Conservation (phyloP, 2,329 filamentous ascomycete species). For the Clarireedia paspali region DNA sequence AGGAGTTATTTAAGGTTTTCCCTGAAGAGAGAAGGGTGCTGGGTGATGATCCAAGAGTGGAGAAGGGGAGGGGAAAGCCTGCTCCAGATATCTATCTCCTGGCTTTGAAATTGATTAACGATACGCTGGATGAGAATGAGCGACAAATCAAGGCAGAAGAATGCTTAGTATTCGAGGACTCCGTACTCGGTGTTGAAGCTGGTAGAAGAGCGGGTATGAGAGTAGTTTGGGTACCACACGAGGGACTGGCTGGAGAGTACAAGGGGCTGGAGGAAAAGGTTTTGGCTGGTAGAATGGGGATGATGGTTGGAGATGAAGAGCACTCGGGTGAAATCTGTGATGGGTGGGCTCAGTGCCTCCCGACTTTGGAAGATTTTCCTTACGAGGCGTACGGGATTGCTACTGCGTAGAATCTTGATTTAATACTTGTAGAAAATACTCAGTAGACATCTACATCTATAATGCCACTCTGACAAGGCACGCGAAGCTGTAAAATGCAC, state of each 20-base stretch:
- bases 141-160: slow-evolving; percentile 68
- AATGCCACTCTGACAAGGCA: too few relatives aligned
- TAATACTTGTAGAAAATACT: too few relatives aligned
- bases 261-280: slow-evolving; percentile 70
- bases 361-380: slow-evolving; percentile 45
- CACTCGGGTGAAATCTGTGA: slow-evolving; percentile 52
- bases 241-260: slow-evolving; percentile 68
- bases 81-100: slow-evolving; percentile 91
- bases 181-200: slow-evolving; percentile 84
- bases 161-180: slow-evolving; percentile 94
- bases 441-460: too few relatives aligned
- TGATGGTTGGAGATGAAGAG: slow-evolving; percentile 41
- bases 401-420: too few relatives aligned
- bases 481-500: too few relatives aligned
- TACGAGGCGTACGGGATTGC: slow-evolving; percentile 51
- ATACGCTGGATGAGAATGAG: slow-evolving; percentile 54
- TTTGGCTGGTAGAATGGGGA: slow-evolving; percentile 64
- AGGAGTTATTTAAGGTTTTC: slow-evolving; percentile 57
- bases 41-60: slow-evolving; percentile 77
- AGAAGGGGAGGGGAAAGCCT: slow-evolving; percentile 79
- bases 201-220: slow-evolving; percentile 90
- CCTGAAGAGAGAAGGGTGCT: slow-evolving; percentile 64
- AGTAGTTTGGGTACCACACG: slow-evolving; percentile 86
- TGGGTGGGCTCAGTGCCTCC: slow-evolving; percentile 51
- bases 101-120: slow-evolving; percentile 79